phyloP scores from a whole-genome alignment of 768 basidiomycete genomes.

The Panaeolus papilionaceus region DNA sequence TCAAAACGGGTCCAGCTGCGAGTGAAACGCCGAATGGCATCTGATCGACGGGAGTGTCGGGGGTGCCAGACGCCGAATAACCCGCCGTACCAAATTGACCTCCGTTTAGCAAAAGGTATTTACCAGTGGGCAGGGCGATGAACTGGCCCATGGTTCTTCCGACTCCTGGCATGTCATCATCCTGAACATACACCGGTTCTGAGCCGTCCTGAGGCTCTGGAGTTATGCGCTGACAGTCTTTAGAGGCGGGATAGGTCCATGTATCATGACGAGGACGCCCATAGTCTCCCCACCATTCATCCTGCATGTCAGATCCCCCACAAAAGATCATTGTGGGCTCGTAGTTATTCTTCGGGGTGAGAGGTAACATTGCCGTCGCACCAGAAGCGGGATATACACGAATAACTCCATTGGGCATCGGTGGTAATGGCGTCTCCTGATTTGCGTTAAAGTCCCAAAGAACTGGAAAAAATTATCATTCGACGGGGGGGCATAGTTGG shows the following conservation, averaged over 20 bases:
- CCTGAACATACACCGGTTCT: slow-evolving; percentile 62
- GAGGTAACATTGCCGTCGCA: slow-evolving; percentile 87
- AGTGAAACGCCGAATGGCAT: slow-evolving; percentile 79
- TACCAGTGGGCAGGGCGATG: slow-evolving; percentile 80
- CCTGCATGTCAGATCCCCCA: slow-evolving; percentile 83
- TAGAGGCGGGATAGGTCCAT: slow-evolving; percentile 70
- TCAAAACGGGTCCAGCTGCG: slow-evolving; percentile 78
- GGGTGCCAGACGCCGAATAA: slow-evolving; percentile 62
- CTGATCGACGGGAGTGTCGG: slow-evolving; percentile 45
- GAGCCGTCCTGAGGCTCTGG: slow-evolving; percentile 83
- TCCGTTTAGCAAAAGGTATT: slow-evolving; percentile 81
- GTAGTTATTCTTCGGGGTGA: slow-evolving; percentile 90
- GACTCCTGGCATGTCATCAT: slow-evolving; percentile 71
- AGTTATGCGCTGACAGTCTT: slow-evolving; percentile 82
- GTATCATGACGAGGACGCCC: slow-evolving; percentile 73
- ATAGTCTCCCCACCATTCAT: slow-evolving; percentile 79
- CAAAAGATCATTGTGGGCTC: slow-evolving; percentile 88
- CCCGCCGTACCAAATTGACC: slow-evolving; percentile 88
- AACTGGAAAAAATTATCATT: slow-evolving; percentile 21
- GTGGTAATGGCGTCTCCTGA: slow-evolving; percentile 65
- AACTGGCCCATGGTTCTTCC: slow-evolving; percentile 93
- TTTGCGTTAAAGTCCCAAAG: slow-evolving; percentile 51
- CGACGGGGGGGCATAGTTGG: not conserved
- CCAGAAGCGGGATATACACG: slow-evolving; percentile 93
- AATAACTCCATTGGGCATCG: slow-evolving; percentile 77